Evolutionary conservation across 441 rosid genomes (phyloP), one percentile per base, ranked within the genome.

Genomic region (Adansonia madagascariensis): DNA sequence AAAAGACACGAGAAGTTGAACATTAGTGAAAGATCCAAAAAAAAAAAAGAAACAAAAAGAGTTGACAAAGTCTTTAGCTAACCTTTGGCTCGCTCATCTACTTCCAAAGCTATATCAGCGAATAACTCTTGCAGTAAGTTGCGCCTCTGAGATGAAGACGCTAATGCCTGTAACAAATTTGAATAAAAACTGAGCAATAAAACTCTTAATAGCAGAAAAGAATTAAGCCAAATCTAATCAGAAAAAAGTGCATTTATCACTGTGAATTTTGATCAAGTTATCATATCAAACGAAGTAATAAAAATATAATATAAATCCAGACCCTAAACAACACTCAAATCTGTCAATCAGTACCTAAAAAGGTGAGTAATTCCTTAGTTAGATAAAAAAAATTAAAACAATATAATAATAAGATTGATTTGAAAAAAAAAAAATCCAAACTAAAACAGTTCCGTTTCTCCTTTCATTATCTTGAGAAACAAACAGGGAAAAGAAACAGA

Each of bases 31-130:
- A 63, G 15, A 27, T 5, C 4, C 74, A 8, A 62, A 62, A 62
- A 60, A 35, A 52, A 15, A 6, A 65, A 9, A n/a, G 1, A 64
- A 3, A 64, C 1, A 69, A 12, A 69, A 2, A 17, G 1, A 24
- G 27, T 20, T 39, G 8, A 53, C 52, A 1, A 4, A 47, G 6
- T 15, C 43, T 22, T 5, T 35, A 75, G 76, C 84, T 80, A 43
- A 96, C 99, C 98, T 90, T 83, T 92, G 53, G 99, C 98, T 62
- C 92, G 91, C 35, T 94, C 94, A 83, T 96, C 99, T 15, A 96
- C 92, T 87, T 93, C 97, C 71, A 94, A 81, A 82, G 99, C 98
- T 77, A 94, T 85, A 77, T 96, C 99, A 17, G 99, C 98, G 74
- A 96, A 94, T 81, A 96, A 82, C 77, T 91, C 96, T 69, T 91